Conservation (phyloP, 176 grass and related monocot genomes). For the Dendrocalamus sinicus region DNA sequence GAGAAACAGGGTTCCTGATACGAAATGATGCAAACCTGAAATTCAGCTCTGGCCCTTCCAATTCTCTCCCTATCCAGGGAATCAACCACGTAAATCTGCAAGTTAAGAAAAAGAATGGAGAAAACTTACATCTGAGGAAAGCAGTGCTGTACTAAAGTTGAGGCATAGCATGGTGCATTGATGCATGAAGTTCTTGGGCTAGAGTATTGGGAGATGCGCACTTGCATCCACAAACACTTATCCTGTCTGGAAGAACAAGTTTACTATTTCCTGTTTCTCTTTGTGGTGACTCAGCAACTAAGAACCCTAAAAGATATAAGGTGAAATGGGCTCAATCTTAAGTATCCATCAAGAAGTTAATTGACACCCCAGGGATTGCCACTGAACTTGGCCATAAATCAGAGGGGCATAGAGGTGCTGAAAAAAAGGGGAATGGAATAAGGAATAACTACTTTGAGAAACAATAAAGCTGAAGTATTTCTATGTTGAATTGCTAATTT, state of each 20-base stretch:
- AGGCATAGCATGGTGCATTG: background rate
- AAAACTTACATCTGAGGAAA: constrained; percentile 17
- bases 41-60: constrained; percentile 76
- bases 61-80: constrained; percentile 87
- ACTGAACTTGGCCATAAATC: constrained; percentile 13
- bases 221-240: background rate
- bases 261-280: background rate
- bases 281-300: background rate
- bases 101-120: constrained; percentile 2
- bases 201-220: background rate
- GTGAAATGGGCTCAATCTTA: background rate
- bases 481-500: background rate
- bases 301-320: constrained; percentile 6
- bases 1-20: background rate
- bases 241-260: background rate
- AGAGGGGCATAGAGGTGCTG: background rate
- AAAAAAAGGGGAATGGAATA: background rate
- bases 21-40: constrained; percentile 61
- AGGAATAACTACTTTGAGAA: background rate
- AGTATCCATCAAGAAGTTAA: background rate
- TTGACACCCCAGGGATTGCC: background rate
- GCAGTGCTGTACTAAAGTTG: background rate
- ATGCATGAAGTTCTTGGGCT: background rate
- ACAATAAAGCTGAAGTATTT: background rate
- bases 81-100: constrained; percentile 88